Base-by-base conservation (phyloP, 1,139 yeast genomes). In the Arxiozyma telluris region DNA sequence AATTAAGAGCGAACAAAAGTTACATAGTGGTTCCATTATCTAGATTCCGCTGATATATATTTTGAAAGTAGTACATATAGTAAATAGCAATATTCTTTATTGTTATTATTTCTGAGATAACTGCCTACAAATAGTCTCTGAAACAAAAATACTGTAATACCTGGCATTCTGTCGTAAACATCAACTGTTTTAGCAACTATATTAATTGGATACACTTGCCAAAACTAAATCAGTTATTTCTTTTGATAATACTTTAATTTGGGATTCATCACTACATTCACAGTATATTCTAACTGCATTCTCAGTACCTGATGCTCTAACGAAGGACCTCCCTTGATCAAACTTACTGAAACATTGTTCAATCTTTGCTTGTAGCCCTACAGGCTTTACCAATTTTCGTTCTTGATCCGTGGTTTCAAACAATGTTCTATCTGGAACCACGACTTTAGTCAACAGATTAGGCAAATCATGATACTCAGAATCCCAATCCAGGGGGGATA, bases 241-340 rank as follows among this genome's bases (percentile, higher is more conserved):
- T 23, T 72, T 64, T 1, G 87, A 84, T 57, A 83, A 73, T 48
- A 73, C 73, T 50, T 79, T 82, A 34, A 87, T 83, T 48, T 76
- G 77, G 27, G 73, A 71, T 46, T 65, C 65, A 1, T 81, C 79
- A 17, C 74, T 76, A 0, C 97, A 96, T 69, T 93, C 99, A 1
- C 97, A 95, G 63, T 93, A 93, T 11, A 93, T 88, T 64, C 98
- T 80, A 2, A 93, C 98, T 0, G 96, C 98, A 70, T 94, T 95
- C 69, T 93, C 99, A 1, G 99, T 93, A 20, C 98, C 99, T 58
- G 96, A 87, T 11, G 99, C 98, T 62, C 99, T 81, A 4, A 93
- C 98, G 71, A 93, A 93, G 2, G 96, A 84, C 66, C 98, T 79
- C 1, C 94, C 98, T 38, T 74, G 69, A 0, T 75, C 67, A 63